These are phyloP conservation scores for Pseudopithomyces maydicus DNA, from an alignment of 2,329 filamentous ascomycete species.

Conservation along the genomic window DNA sequence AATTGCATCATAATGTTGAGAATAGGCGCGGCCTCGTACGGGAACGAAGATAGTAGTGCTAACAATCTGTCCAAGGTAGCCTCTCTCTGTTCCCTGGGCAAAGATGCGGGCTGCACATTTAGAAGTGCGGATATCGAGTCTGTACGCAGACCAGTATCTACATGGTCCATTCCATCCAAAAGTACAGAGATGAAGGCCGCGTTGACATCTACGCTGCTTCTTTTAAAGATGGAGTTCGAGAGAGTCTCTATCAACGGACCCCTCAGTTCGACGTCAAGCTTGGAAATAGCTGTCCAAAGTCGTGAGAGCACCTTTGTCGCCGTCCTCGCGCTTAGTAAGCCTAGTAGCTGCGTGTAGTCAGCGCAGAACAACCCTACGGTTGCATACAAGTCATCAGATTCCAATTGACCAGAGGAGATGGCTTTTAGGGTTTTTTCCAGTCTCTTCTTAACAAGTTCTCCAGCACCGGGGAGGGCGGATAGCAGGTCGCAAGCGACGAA, in stretches of 20 bases:
- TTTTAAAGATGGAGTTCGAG: constrained; percentile 26
- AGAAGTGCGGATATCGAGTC: constrained; percentile 25
- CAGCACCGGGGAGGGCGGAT: constrained; percentile 25
- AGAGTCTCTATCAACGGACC: constrained; percentile 22
- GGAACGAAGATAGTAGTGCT: constrained; percentile 16
- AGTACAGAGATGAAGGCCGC: constrained; percentile 27
- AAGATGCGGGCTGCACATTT: constrained; percentile 26
- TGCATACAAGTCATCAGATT: constrained; percentile 17
- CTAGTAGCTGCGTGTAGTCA: constrained; percentile 31
- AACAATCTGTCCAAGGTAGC: constrained; percentile 35
- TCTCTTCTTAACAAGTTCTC: constrained; percentile 22
- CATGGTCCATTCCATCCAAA: constrained; percentile 16
- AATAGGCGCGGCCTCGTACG: constrained; percentile 13
- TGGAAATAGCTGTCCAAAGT: constrained; percentile 24
- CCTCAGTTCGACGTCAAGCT: constrained; percentile 9
- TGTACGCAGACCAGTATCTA: constrained; percentile 10
- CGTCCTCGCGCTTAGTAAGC: constrained; percentile 20
- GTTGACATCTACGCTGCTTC: constrained; percentile 22
- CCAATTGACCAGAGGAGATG: constrained; percentile 20
- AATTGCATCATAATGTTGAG: constrained; percentile 37
- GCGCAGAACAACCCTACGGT: constrained; percentile 34
- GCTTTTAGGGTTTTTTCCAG: constrained; percentile 29
- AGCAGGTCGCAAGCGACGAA: constrained; percentile 32
- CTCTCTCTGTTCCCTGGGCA: constrained; percentile 40
- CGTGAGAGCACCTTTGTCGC: constrained; percentile 21